These are phyloP conservation scores for Ophiostoma populinum DNA, from an alignment of 2,329 filamentous ascomycete species.

Conservation along the genomic window DNA sequence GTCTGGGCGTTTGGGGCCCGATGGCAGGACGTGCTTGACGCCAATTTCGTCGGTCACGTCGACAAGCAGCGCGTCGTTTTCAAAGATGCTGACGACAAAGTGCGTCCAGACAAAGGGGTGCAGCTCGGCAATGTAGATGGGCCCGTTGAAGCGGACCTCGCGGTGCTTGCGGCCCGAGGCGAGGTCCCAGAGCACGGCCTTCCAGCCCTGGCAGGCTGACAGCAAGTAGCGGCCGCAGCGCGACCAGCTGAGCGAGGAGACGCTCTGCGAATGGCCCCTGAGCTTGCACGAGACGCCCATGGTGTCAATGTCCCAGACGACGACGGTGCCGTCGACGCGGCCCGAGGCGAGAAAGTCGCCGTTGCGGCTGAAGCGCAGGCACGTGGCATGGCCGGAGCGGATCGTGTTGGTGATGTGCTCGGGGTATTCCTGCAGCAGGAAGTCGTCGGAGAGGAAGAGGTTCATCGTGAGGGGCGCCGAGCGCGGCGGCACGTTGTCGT, in stretches of 20 bases:
- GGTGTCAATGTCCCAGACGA: conserved; percentile 94
- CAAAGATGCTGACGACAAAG: conserved; percentile 84
- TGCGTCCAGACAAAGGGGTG: conserved; percentile 73
- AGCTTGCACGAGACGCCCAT: conserved; percentile 92
- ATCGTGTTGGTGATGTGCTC: conserved; percentile 80
- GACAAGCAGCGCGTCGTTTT: conserved; percentile 79
- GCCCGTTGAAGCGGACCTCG: conserved; percentile 79
- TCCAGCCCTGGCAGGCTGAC: conserved; percentile 90
- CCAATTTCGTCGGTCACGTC: conserved; percentile 56
- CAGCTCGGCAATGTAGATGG: conserved; percentile 89
- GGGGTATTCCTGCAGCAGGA: conserved; percentile 64
- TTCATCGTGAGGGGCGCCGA: conserved; percentile 27
- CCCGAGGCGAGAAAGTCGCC: conserved; percentile 92
- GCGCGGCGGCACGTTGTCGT: background rate
- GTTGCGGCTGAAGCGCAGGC: conserved; percentile 75
- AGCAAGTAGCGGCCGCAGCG: conserved; percentile 78
- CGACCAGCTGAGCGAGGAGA: conserved; percentile 93
- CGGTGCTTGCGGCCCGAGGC: conserved; percentile 51
- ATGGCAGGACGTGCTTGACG: conserved; percentile 62
- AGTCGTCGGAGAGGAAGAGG: conserved; percentile 42
- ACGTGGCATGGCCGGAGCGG: conserved; percentile 50
- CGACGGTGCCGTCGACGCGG: conserved; percentile 82
- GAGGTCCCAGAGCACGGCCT: conserved; percentile 89
- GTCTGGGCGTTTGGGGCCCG: conserved; percentile 59
- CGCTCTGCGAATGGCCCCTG: conserved; percentile 79